Base-by-base conservation (phyloP, 2,329 filamentous ascomycete species). In the Hymenotorrendiella dingleyae region DNA sequence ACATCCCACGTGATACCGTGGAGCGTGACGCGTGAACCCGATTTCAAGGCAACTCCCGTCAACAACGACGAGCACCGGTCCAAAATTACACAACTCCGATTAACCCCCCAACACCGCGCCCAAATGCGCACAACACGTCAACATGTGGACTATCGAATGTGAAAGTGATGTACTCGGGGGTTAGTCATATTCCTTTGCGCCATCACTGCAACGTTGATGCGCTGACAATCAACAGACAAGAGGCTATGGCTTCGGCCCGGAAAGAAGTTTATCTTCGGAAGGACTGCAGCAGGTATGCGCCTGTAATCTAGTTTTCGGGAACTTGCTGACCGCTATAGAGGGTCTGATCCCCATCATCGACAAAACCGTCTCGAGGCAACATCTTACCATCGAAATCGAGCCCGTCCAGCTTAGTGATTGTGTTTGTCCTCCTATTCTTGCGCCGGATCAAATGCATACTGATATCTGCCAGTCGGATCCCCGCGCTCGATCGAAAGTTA, bases 281-380 rank as follows among this genome's bases (percentile, higher is more conserved):
- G 91, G 50, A 89, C 86, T 47, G 73, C 75, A 43, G 80, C 84
- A 57, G 71, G 80, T 78, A 71, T 54, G 72, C 54, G 46, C 6
- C 8, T 12, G 10, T 27, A 45, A 36, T 27, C 32, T 42, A 14
- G 27, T 52, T 9, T 42, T 16, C n/a, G 7, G 30, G 14, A 28
- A 32, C 20, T 34, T 14, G 27, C 36, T 28, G 50, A 45, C 43
- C 24, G 43, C 34, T 36, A 28, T 33, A 86, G 82, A 77, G 42
- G 78, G 78, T 3, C 78, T 76, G 56, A 67, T 86, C 53, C 80
- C 76, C 19, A 85, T 95, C 53, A 77, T 82, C 5, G 77, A 93
- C 57, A 86, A 85, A 57, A 84, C 83, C 1, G 86, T 98, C 36
- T 98, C 93, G 23, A 76, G 91, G 43, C 87, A 93, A 58, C 93